Conservation (phyloP, 2,329 filamentous ascomycete genomes). For the Ampelomyces quisqualis region DNA sequence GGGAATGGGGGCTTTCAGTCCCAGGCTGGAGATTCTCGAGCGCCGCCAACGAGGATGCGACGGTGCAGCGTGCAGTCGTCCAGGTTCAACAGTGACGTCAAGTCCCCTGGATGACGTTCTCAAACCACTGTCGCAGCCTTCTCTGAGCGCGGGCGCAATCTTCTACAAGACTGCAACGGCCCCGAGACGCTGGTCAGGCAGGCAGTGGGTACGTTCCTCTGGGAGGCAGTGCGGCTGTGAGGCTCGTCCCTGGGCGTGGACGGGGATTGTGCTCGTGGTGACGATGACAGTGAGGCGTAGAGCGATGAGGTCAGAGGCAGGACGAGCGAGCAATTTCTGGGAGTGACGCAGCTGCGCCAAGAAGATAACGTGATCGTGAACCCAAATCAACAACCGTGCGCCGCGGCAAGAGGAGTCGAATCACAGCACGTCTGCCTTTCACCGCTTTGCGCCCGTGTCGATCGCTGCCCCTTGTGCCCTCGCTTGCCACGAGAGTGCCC, state of each 20-base stretch:
- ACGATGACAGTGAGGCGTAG: slow-evolving; percentile 40
- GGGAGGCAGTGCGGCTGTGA: slow-evolving; percentile 32
- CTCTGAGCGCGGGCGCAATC: slow-evolving; percentile 13
- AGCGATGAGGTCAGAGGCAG: slow-evolving; percentile 41
- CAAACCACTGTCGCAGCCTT: slow-evolving; percentile 13
- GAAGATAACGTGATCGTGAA: slow-evolving; percentile 32
- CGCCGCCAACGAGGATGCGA: slow-evolving; percentile 20
- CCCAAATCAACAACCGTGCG: slow-evolving; percentile 16
- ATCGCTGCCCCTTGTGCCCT: slow-evolving; percentile 26
- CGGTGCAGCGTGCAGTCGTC: slow-evolving; percentile 19
- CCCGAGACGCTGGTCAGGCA: neutral
- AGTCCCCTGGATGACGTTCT: slow-evolving; percentile 27
- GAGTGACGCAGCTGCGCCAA: slow-evolving; percentile 35
- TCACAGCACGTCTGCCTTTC: slow-evolving; percentile 6
- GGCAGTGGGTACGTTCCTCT: slow-evolving; percentile 9
- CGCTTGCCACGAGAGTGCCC: slow-evolving; percentile 22
- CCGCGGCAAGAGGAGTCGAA: slow-evolving; percentile 6
- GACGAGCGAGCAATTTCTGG: slow-evolving; percentile 36
- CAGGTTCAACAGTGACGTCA: slow-evolving; percentile 33
- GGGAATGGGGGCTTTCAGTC: slow-evolving; percentile 28
- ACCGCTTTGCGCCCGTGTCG: slow-evolving; percentile 14
- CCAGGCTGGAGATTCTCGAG: slow-evolving; percentile 15
- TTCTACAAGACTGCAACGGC: slow-evolving; percentile 8
- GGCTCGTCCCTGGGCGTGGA: slow-evolving; percentile 27
- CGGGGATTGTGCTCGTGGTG: slow-evolving; percentile 32